Evolutionary conservation across 2,329 filamentous ascomycete genomes (phyloP), one percentile per base, ranked within the genome.

Genomic region (Alternaria sp.): DNA sequence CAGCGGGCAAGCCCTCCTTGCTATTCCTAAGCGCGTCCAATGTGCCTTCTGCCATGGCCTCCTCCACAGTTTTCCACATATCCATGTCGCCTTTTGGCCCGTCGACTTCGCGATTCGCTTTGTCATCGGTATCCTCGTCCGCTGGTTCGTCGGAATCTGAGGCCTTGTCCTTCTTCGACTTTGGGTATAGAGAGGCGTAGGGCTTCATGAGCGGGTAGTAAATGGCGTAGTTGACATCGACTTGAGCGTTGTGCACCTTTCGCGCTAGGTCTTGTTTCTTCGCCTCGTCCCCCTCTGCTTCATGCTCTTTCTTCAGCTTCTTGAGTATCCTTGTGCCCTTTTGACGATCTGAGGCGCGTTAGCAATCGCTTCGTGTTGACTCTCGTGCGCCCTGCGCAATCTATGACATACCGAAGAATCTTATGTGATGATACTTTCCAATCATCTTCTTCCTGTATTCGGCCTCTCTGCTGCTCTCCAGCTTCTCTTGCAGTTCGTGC

Each of bases 401-500:
- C n/a, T 12, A 28, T 26, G 2, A 72, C 86, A 55, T 83, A 92
- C 92, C 92, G 79, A 95, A 95, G 77, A 96, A 96, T 26, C 92
- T 85, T 55, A 95, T 88, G 87, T 93, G 94, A 78, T 95, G 92
- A 72, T 94, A 96, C 78, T 90, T 91, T 55, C 84, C 84, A 66
- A 94, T 93, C 87, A 94, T 92, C 63, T 88, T 85, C 69, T 88
- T 86, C 75, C 85, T 85, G 80, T 88, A 89, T 71, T 89, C 88
- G 62, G 85, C 84, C 63, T 87, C 82, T 51, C 86, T 84, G 66
- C 87, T 84, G 5, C 80, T 68, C 41, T 63, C 65, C 15, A 66
- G 60, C 69, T 78, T 79, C 65, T 78, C 76, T 23, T 63, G 84
- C 62, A 94, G 83, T 72, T 92, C 90, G 67, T 87, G 84, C 78